These are phyloP conservation scores for Amylocystis lapponica DNA, from an alignment of 768 basidiomycete species.

Conservation along the genomic window DNA sequence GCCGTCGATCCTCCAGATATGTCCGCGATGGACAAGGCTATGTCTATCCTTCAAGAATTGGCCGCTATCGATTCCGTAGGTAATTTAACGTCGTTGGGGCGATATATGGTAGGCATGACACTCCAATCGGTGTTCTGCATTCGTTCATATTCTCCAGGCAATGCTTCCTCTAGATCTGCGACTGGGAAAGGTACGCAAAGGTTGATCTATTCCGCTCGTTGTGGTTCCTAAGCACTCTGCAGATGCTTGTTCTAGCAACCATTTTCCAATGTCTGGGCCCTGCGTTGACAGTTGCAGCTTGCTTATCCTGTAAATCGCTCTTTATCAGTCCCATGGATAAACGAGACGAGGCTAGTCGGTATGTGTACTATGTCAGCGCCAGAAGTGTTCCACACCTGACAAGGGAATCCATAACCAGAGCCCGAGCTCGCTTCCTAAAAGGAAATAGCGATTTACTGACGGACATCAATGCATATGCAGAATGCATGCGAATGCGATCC, in stretches of 20 bases:
- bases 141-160: slow-evolving; percentile 38
- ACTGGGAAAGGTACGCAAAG: slow-evolving; percentile 63
- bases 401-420: slow-evolving; percentile 38
- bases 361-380: slow-evolving; percentile 20
- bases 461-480: slow-evolving; percentile 69
- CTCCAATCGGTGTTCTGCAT: background rate
- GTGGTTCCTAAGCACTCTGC: background rate
- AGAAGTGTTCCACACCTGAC: background rate
- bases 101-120: slow-evolving; percentile 66
- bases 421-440: slow-evolving; percentile 60
- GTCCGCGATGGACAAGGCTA: slow-evolving; percentile 71
- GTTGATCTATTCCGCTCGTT: background rate
- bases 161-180: slow-evolving; percentile 85
- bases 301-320: slow-evolving; percentile 82
- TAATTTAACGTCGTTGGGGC: slow-evolving; percentile 74
- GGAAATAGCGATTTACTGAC: slow-evolving; percentile 84
- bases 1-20: slow-evolving; percentile 83
- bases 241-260: slow-evolving; percentile 85
- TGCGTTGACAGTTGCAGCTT: slow-evolving; percentile 74
- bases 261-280: slow-evolving; percentile 83
- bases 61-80: slow-evolving; percentile 67
- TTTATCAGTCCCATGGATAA: slow-evolving; percentile 80
- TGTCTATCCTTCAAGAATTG: slow-evolving; percentile 64
- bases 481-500: slow-evolving; percentile 45
- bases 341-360: slow-evolving; percentile 75